These are phyloP conservation scores for Ophiosphaerella narmari DNA, from an alignment of 2,329 filamentous ascomycete genomes.

Conservation along the genomic window DNA sequence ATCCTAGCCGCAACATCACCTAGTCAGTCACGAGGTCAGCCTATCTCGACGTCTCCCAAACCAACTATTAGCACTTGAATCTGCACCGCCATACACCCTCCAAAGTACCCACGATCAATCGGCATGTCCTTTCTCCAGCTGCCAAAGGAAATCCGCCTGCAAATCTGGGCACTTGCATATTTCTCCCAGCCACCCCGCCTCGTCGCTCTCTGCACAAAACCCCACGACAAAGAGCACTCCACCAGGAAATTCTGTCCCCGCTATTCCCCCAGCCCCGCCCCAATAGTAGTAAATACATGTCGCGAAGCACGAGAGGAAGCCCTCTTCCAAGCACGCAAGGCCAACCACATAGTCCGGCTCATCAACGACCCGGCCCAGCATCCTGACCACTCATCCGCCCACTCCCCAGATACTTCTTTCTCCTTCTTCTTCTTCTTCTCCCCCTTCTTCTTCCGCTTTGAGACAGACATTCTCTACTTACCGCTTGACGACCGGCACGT, in stretches of 20 bases:
- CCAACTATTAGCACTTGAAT: background rate
- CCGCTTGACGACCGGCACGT: slow-evolving; percentile 12
- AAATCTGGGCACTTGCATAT: slow-evolving; percentile 26
- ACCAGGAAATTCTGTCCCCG: slow-evolving; percentile 20
- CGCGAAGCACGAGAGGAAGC: slow-evolving; percentile 25
- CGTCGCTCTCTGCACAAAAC: slow-evolving; percentile 19
- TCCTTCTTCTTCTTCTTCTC: slow-evolving; percentile 8
- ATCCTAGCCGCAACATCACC: background rate
- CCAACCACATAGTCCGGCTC: slow-evolving; percentile 13
- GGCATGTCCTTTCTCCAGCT: slow-evolving; percentile 23
- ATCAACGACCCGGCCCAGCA: background rate
- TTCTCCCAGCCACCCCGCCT: slow-evolving; percentile 22
- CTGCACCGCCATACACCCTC: background rate
- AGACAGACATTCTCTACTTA: slow-evolving; percentile 23
- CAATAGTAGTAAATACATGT: slow-evolving; percentile 21
- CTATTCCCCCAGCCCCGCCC: slow-evolving; percentile 22
- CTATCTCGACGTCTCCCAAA: background rate
- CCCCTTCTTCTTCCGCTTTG: slow-evolving; percentile 24
- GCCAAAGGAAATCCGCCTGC: slow-evolving; percentile 30
- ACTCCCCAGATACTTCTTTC: slow-evolving; percentile 11
- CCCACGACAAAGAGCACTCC: slow-evolving; percentile 16
- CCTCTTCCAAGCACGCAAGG: slow-evolving; percentile 19
- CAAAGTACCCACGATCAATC: background rate
- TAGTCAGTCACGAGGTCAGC: background rate
- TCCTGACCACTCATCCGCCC: too few species aligned